Evolutionary conservation across 805 yeast genomes (phyloP).

Genomic region (Saccharomycopsis sp.): DNA sequence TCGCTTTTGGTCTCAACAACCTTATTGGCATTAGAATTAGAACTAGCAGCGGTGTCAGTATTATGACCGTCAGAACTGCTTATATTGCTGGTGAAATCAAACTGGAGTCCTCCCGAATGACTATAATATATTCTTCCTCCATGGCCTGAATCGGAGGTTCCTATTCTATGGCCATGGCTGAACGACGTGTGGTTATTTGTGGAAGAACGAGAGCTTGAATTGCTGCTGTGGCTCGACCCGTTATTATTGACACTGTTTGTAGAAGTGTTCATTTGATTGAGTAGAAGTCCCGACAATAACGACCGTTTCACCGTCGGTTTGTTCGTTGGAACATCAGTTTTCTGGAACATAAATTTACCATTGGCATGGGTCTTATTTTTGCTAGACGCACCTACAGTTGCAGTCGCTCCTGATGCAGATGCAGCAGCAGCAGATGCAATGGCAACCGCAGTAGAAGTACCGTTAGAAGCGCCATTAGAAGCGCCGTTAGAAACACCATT

Average conservation of each 20-base stretch:
- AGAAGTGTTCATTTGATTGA: conserved; percentile 16
- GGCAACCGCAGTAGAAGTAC: not conserved
- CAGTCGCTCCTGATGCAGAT: no score
- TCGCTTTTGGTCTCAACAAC: no score
- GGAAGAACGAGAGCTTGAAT: not conserved
- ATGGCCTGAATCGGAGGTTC: not conserved
- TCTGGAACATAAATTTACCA: not conserved
- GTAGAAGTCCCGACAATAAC: conserved; percentile 17
- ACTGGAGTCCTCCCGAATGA: conserved; percentile 10
- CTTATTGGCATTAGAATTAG: no score
- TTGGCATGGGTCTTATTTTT: not conserved
- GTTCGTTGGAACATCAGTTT: not conserved
- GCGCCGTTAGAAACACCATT: not conserved
- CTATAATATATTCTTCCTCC: conserved; percentile 2
- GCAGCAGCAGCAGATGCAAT: not conserved
- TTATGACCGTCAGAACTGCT: not conserved
- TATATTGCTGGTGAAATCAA: not conserved
- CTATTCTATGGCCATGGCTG: not conserved
- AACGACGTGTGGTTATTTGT: not conserved
- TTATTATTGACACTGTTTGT: not conserved
- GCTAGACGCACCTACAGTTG: not conserved
- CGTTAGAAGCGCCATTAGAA: not conserved
- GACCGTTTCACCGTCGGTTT: conserved; percentile 8
- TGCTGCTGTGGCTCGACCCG: conserved; percentile 2
- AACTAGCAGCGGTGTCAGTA: no score